These are phyloP conservation scores for Pezicula radicicola DNA, from an alignment of 2,329 filamentous ascomycete genomes.

Conservation along the genomic window DNA sequence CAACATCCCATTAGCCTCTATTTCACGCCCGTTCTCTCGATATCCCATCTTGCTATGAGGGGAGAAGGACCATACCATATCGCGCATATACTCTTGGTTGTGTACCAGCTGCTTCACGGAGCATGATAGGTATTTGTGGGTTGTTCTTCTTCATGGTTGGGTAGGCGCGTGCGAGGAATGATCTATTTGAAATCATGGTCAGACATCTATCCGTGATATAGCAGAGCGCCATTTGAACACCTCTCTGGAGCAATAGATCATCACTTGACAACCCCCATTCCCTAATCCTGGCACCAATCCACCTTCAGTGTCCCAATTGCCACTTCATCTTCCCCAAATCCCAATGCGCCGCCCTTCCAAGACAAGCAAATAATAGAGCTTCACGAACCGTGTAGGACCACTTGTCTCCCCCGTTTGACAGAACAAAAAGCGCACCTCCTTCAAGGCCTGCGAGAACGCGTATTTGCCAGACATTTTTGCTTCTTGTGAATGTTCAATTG, in stretches of 20 bases:
- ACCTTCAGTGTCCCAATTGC: background rate
- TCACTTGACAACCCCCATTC: too few species aligned
- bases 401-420: constrained; percentile 93
- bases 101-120: constrained; percentile 85
- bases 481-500: constrained; percentile 5
- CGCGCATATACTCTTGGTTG: constrained; percentile 85
- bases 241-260: background rate
- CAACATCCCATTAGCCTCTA: background rate
- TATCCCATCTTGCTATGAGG: background rate
- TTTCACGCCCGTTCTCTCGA: background rate
- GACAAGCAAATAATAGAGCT: background rate
- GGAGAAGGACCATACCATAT: constrained; percentile 66
- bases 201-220: background rate
- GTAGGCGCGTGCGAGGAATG: constrained; percentile 87
- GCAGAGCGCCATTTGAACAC: background rate
- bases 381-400: constrained; percentile 75
- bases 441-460: constrained; percentile 82
- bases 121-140: constrained; percentile 87
- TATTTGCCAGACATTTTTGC: constrained; percentile 82
- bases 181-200: constrained; percentile 46
- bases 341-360: background rate
- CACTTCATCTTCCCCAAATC: background rate
- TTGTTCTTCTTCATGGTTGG: constrained; percentile 99
- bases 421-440: constrained; percentile 96
- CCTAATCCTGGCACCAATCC: background rate